Evolutionary conservation across 805 yeast genomes (phyloP).

Genomic region (Candida koratica): DNA sequence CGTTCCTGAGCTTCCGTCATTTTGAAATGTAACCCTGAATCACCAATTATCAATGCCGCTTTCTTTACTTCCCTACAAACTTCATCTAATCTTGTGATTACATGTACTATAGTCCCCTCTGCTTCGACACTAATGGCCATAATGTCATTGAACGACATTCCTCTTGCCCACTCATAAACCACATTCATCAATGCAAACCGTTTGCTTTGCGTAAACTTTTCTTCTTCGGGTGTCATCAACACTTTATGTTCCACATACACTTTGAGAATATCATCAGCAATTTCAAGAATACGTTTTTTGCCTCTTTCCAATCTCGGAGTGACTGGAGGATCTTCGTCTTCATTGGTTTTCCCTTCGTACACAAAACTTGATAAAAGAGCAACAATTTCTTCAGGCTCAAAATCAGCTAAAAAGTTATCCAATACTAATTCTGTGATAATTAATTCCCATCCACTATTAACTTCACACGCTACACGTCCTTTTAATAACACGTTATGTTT

Average conservation of each 20-base stretch:
- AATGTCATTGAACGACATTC: conserved; percentile 82
- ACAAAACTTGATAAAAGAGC: conserved; percentile 90
- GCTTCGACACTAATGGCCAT: conserved; percentile 86
- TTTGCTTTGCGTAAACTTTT: conserved; percentile 74
- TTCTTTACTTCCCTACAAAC: conserved; percentile 91
- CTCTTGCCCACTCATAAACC: conserved; percentile 98
- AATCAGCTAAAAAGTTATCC: conserved; percentile 88
- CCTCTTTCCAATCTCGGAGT: conserved; percentile 83
- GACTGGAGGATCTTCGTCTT: conserved; percentile 57
- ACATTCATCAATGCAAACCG: conserved; percentile 90
- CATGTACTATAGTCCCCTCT: conserved; percentile 96
- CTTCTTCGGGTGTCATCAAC: conserved; percentile 76
- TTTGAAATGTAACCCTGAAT: conserved; percentile 80
- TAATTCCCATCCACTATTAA: conserved; percentile 87
- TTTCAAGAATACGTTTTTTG: conserved; percentile 57
- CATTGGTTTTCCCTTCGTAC: conserved; percentile 75
- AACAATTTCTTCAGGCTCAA: conserved; percentile 95
- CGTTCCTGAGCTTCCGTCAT: conserved; percentile 91
- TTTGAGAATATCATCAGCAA: conserved; percentile 58
- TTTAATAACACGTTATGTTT: conserved; percentile 75
- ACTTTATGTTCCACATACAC: conserved; percentile 69
- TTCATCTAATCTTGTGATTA: conserved; percentile 90
- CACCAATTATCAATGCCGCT: conserved; percentile 93
- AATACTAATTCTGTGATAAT: conserved; percentile 83
- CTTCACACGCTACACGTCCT: conserved; percentile 89